Conservation (phyloP, 2,329 filamentous ascomycete genomes). For the Bisporella sp. region DNA sequence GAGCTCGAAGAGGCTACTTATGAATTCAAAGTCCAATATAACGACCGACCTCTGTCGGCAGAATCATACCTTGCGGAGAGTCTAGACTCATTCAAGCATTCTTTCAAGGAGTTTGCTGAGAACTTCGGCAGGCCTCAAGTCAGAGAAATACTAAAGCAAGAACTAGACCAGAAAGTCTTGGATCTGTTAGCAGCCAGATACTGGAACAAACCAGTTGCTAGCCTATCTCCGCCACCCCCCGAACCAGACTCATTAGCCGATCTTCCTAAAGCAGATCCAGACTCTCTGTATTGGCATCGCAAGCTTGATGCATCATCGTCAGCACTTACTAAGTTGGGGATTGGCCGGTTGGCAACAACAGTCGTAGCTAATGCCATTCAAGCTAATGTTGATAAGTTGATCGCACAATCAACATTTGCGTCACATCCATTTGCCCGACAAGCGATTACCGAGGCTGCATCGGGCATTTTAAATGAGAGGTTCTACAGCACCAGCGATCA, state of each 20-base stretch:
- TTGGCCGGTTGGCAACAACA: constrained; percentile 85
- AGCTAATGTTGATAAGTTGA: constrained; percentile 70
- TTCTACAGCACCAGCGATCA: constrained; percentile 98
- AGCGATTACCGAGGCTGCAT: constrained; percentile 87
- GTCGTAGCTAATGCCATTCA: constrained; percentile 88
- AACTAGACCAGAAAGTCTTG: constrained; percentile 89
- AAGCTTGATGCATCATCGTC: constrained; percentile 91
- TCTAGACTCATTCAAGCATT: constrained; percentile 93
- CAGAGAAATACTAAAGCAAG: constrained; percentile 79
- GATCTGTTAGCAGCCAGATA: constrained; percentile 90
- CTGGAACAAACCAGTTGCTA: constrained; percentile 94
- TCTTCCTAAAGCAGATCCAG: constrained; percentile 76
- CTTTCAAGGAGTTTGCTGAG: constrained; percentile 90
- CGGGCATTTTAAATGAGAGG: constrained; percentile 83
- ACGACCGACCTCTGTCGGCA: constrained; percentile 87
- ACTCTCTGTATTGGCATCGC: constrained; percentile 85
- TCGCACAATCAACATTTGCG: constrained; percentile 76
- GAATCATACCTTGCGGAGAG: constrained; percentile 96
- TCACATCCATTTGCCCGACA: constrained; percentile 87
- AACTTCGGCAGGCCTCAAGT: constrained; percentile 86
- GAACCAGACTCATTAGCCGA: constrained; percentile 70
- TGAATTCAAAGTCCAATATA: constrained; percentile 99
- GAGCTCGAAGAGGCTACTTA: constrained; percentile 96
- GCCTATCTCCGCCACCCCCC: constrained; percentile 58
- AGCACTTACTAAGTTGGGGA: constrained; percentile 85